phyloP scores from a whole-genome alignment of 805 yeast genomes.

The Kodamaea kaohsiungensis region DNA sequence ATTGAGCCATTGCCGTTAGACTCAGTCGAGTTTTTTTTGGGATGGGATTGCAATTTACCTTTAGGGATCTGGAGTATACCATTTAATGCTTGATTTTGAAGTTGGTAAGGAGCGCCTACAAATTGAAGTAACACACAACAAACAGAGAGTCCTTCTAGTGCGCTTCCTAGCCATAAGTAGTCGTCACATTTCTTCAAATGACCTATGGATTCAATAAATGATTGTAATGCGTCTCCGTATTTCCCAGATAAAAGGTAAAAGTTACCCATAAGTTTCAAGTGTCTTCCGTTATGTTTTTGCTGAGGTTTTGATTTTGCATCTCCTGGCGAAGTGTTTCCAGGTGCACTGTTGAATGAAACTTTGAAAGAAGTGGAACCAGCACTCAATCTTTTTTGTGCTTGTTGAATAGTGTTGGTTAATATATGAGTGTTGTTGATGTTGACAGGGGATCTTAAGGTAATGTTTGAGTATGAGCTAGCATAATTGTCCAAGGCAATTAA shows the following conservation, averaged over 20 bases:
- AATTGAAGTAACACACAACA: conserved; percentile 61
- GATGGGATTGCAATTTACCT: conserved; percentile 21
- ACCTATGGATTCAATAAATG: conserved; percentile 71
- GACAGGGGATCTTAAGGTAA: conserved; percentile 82
- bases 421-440: conserved; percentile 53
- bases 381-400: conserved; percentile 44
- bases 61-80: conserved; percentile 34
- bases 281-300: conserved; percentile 65
- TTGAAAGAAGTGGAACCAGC: conserved; percentile 39
- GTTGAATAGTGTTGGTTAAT: conserved; percentile 39
- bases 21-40: conserved; percentile 49
- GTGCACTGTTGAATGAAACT: conserved; percentile 24
- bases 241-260: conserved; percentile 81
- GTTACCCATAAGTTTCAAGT: conserved; percentile 72
- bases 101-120: conserved; percentile 52
- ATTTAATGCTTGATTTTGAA: conserved; percentile 40
- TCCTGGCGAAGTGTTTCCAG: conserved; percentile 9
- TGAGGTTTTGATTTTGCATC: conserved; percentile 37
- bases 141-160: conserved; percentile 79
- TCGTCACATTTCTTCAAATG: conserved; percentile 66
- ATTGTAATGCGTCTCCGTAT: conserved; percentile 64
- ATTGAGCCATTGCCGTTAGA: conserved; percentile 1
- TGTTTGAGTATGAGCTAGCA: conserved; percentile 73
- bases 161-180: conserved; percentile 83
- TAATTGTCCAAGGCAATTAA: conserved; percentile 64